phyloP scores from a whole-genome alignment of 257 asterid species.

The Gentiana macrophylla region DNA sequence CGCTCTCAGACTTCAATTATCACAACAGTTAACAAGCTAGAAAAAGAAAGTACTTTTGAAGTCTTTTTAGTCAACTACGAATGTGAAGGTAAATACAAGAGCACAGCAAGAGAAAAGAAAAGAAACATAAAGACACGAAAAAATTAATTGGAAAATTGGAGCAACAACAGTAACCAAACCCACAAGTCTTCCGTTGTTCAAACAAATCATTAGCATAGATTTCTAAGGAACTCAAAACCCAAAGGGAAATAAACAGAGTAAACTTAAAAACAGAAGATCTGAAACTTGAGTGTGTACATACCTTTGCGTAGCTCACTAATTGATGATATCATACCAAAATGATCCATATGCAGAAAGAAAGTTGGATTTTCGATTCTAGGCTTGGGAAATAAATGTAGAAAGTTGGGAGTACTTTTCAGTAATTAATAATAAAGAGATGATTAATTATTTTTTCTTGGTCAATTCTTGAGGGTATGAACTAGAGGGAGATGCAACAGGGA shows the following conservation, averaged over 20 bases:
- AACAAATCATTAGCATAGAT: constrained; percentile 22
- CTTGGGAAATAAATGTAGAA: constrained; percentile 14
- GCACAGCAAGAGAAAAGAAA: too few relatives aligned
- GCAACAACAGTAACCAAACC: neutral
- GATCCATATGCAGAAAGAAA: constrained; percentile 35
- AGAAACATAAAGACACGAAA: too few relatives aligned
- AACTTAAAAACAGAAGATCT: constrained; percentile 19
- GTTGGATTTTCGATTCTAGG: constrained; percentile 18
- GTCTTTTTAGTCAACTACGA: too few relatives aligned
- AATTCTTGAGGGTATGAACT: too few relatives aligned
- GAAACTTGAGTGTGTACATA: constrained; percentile 17
- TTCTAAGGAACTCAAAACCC: constrained; percentile 15
- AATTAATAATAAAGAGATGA: too few relatives aligned
- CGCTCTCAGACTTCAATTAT: too few relatives aligned
- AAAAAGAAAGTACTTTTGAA: too few relatives aligned
- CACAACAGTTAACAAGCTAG: too few relatives aligned
- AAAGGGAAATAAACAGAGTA: neutral
- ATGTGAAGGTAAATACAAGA: too few relatives aligned
- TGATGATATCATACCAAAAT: constrained; percentile 34
- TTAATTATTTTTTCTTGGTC: too few relatives aligned
- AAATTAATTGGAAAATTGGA: too few relatives aligned
- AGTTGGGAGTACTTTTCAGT: neutral
- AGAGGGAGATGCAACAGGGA: too few relatives aligned
- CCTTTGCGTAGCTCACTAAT: constrained; percentile 50
- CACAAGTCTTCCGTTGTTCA: constrained; percentile 7